A percentile compares a stretch with the other conserved stretches of the same genome.
Evolutionary conservation across 257 asterid genomes (phyloP).

Genomic region (Prunella vulgaris): DNA sequence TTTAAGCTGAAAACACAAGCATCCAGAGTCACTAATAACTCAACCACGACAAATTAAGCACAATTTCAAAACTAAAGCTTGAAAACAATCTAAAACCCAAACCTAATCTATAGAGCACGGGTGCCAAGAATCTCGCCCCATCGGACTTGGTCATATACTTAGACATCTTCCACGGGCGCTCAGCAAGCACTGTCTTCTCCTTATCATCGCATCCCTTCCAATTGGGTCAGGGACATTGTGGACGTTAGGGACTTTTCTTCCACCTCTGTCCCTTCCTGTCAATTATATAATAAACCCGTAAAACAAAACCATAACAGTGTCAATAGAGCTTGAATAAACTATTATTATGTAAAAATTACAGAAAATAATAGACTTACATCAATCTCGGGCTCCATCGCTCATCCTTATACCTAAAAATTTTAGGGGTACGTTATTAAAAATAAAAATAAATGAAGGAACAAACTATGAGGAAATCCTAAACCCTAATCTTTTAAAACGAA

Average conservation of each 20-base stretch:
- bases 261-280: slow-evolving; percentile 76
- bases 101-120: slow-evolving; percentile 92
- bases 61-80: not conserved
- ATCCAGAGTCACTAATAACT: slow-evolving; percentile 2
- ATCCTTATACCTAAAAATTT: slow-evolving; percentile 55
- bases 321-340: not conserved
- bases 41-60: not conserved
- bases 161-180: slow-evolving; percentile 77
- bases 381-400: slow-evolving; percentile 75
- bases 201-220: slow-evolving; percentile 65
- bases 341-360: not conserved
- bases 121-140: slow-evolving; percentile 90
- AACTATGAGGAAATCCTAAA: slow-evolving; percentile 8
- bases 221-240: slow-evolving; percentile 54
- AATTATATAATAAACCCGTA: not conserved
- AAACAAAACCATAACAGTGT: not conserved
- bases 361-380: slow-evolving; percentile 46
- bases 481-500: slow-evolving; percentile 5
- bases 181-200: slow-evolving; percentile 49
- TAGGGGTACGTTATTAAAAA: not conserved
- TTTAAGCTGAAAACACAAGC: slow-evolving; percentile 59
- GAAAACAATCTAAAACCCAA: not conserved
- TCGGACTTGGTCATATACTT: slow-evolving; percentile 92
- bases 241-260: slow-evolving; percentile 44
- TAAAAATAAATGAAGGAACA: not conserved